phyloP scores from a whole-genome alignment of 2,329 filamentous ascomycete genomes.

The Apiospora saccharicola region DNA sequence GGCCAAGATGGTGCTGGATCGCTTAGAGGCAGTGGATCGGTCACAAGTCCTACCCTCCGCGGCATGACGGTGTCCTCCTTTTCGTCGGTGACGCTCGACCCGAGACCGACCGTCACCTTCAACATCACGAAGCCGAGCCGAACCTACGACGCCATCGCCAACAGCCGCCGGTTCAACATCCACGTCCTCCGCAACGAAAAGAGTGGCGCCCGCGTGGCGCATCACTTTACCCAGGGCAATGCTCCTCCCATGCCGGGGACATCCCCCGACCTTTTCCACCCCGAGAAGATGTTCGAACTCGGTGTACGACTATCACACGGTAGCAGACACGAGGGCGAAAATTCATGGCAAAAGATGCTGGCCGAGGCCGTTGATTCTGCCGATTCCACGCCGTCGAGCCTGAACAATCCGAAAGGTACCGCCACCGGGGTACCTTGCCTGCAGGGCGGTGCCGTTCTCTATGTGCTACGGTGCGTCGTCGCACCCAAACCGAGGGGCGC shows the following conservation, averaged over 20 bases:
- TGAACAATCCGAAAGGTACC: background rate
- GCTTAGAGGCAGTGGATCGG: constrained; percentile 19
- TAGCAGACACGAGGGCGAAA: background rate
- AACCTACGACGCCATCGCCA: constrained; percentile 59
- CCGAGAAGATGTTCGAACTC: background rate
- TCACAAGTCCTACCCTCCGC: constrained; percentile 43
- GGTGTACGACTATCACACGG: background rate
- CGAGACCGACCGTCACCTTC: constrained; percentile 61
- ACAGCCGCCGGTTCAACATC: constrained; percentile 58
- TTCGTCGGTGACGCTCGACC: constrained; percentile 61
- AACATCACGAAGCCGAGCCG: constrained; percentile 64
- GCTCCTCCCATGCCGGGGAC: constrained; percentile 23
- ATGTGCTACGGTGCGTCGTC: constrained; percentile 4
- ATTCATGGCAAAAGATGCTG: background rate
- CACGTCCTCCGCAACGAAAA: constrained; percentile 59
- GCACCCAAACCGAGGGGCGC: background rate
- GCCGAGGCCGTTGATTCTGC: background rate
- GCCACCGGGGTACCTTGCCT: background rate
- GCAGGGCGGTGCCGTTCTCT: background rate
- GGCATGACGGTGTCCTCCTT: constrained; percentile 69
- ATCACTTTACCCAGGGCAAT: constrained; percentile 61
- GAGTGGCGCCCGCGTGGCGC: constrained; percentile 57
- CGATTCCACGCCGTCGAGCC: background rate
- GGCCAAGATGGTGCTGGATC: constrained; percentile 19
- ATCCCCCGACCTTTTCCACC: background rate